A percentile compares a stretch with the other conserved stretches of the same genome.
phyloP scores from a whole-genome alignment of 257 asterid species.

The Solanum tarijense region DNA sequence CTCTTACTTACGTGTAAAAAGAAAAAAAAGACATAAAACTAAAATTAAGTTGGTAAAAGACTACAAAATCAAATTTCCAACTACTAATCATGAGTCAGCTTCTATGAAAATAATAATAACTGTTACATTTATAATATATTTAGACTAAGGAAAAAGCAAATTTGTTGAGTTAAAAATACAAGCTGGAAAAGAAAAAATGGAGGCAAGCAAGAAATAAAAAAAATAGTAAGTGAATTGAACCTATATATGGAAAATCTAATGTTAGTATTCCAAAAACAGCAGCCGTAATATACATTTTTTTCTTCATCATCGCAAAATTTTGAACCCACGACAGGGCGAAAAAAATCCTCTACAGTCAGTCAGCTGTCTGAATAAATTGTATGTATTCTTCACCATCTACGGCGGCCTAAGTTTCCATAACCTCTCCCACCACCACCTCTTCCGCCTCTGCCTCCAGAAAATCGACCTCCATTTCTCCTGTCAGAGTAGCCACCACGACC shows the following conservation, averaged over 20 bases:
- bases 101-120: neutral
- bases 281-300: neutral
- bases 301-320: slow-evolving; percentile 1
- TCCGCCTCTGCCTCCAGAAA: slow-evolving; percentile 21
- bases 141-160: too few relatives aligned
- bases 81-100: neutral
- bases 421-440: slow-evolving; percentile 32
- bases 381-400: slow-evolving; percentile 39
- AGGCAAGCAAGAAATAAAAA: too few relatives aligned
- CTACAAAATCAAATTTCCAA: neutral
- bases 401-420: slow-evolving; percentile 20
- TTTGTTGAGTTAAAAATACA: neutral
- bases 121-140: neutral
- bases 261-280: neutral
- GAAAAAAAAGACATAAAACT: neutral
- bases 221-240: neutral
- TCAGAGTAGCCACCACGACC: slow-evolving; percentile 25
- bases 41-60: neutral
- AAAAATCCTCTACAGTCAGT: neutral
- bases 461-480: slow-evolving; percentile 21
- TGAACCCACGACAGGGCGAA: neutral
- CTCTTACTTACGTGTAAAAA: neutral
- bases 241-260: neutral
- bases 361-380: neutral
- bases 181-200: neutral